Percentiles rank a stretch among this genome's conserved stretches.
Evolutionary conservation across 805 yeast species (phyloP).

Genomic region (Schwanniomyces polymorphus): DNA sequence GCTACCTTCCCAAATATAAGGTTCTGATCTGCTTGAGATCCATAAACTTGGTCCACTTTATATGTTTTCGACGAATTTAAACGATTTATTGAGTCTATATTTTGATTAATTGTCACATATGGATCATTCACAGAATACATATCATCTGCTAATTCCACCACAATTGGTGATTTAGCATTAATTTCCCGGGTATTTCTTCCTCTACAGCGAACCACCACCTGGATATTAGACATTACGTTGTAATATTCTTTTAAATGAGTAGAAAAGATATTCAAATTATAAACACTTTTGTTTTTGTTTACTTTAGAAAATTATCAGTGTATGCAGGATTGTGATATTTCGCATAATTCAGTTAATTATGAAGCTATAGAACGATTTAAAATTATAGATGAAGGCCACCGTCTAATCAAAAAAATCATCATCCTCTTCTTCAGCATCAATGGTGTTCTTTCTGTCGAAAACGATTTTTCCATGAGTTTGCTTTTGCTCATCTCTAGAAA

Average conservation of each 20-base stretch:
- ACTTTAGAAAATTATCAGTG: not conserved
- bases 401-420: conserved; percentile 34
- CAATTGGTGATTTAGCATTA: conserved; percentile 43
- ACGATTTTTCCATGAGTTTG: conserved; percentile 66
- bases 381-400: no score
- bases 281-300: not conserved
- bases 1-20: conserved; percentile 68
- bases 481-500: conserved; percentile 70
- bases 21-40: conserved; percentile 76
- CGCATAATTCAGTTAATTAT: not conserved
- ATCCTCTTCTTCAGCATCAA: conserved; percentile 30
- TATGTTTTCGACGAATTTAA: conserved; percentile 48
- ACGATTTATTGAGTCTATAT: conserved; percentile 25
- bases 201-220: conserved; percentile 56
- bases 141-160: conserved; percentile 48
- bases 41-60: conserved; percentile 77
- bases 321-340: conserved; percentile 2
- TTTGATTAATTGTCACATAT: conserved; percentile 20
- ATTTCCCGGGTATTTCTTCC: conserved; percentile 48
- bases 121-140: conserved; percentile 23
- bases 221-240: conserved; percentile 37
- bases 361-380: no score
- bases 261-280: not conserved
- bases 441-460: conserved; percentile 47
- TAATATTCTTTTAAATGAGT: not conserved